Evolutionary conservation across 352 stramenopile genomes (phyloP).

Genomic region (Globisporangium cylindrosporum): DNA sequence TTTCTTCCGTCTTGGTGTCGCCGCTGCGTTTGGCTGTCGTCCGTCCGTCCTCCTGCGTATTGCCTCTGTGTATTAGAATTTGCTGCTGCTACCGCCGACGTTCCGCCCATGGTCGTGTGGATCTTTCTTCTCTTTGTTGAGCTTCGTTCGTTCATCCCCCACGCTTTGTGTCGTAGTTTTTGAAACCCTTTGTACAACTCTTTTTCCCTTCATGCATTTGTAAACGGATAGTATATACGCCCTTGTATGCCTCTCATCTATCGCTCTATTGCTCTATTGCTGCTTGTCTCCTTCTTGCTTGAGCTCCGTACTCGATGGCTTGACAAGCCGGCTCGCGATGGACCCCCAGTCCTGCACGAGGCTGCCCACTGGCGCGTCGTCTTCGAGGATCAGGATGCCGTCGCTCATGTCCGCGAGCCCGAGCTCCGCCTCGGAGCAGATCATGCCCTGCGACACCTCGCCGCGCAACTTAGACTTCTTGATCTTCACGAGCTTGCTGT

Average conservation of each 20-base stretch:
- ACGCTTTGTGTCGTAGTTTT: constrained; percentile 1
- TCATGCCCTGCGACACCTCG: constrained; percentile 79
- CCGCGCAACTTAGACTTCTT: constrained; percentile 82
- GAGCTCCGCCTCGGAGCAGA: constrained; percentile 78
- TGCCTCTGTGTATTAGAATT: constrained; percentile 9
- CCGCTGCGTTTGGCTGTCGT: neutral
- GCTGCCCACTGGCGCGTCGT: constrained; percentile 48
- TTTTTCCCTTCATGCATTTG: neutral
- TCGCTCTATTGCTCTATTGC: neutral
- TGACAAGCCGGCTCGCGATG: constrained; percentile 32
- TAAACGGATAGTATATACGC: constrained; percentile 10
- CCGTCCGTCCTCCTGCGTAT: neutral
- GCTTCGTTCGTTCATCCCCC: neutral
- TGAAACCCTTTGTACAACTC: constrained; percentile 9
- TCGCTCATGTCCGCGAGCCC: constrained; percentile 58
- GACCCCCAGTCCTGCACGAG: constrained; percentile 42
- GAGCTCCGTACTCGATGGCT: neutral
- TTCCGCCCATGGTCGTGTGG: constrained; percentile 9
- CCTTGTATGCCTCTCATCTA: neutral
- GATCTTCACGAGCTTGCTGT: constrained; percentile 79
- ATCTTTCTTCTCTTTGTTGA: neutral
- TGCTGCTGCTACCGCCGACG: constrained; percentile 11
- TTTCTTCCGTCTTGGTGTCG: neutral
- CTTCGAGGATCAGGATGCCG: constrained; percentile 64
- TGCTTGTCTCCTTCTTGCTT: neutral